Conservation (phyloP, 2,329 filamentous ascomycete species). For the Fusarium sororula region DNA sequence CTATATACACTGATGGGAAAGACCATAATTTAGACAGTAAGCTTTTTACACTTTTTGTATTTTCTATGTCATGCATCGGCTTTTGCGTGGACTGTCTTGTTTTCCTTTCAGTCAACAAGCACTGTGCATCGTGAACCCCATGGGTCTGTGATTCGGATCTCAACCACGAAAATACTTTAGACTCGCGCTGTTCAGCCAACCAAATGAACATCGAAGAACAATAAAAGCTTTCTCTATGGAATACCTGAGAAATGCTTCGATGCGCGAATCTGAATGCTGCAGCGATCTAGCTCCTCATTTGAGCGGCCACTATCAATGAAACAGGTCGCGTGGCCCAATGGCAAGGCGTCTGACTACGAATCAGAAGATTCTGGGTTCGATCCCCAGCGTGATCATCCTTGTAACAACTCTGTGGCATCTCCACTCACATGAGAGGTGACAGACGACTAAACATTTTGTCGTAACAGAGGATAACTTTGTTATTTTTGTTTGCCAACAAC, state of each 20-base stretch:
- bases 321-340: constrained; percentile 29
- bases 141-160: rapidly evolving
- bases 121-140: rapidly evolving
- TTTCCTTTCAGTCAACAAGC: rapidly evolving
- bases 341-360: constrained; percentile 35
- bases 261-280: not conserved
- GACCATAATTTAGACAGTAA: not conserved
- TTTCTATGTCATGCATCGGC: rapidly evolving
- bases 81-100: rapidly evolving
- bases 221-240: too few relatives aligned
- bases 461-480: rapidly evolving
- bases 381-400: constrained; percentile 26
- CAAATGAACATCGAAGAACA: rapidly evolving
- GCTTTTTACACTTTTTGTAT: not conserved
- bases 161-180: rapidly evolving
- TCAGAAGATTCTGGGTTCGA: constrained; percentile 36
- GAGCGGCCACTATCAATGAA: not conserved
- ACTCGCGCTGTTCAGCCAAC: rapidly evolving
- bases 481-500: not conserved
- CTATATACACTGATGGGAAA: not conserved
- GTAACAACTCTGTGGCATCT: not conserved
- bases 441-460: rapidly evolving
- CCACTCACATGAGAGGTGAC: not conserved
- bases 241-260: too few relatives aligned
- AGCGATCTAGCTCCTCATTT: not conserved